Percentiles rank a stretch among this genome's conserved stretches.
Evolutionary conservation across 2,329 filamentous ascomycete genomes (phyloP).

Genomic region (Basipetospora sp.): DNA sequence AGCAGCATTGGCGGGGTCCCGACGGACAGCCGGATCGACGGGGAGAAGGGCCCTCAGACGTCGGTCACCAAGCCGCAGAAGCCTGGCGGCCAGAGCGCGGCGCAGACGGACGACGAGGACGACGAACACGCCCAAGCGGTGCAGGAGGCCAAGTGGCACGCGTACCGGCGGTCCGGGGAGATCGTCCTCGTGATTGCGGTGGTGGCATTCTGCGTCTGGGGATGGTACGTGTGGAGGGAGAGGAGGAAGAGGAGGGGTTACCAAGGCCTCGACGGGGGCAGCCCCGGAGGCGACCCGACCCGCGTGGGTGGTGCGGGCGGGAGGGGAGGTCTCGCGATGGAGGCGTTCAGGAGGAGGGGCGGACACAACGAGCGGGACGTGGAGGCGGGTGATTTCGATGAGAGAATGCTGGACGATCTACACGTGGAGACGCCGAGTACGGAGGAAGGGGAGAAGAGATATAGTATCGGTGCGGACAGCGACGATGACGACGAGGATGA

Average conservation of each 20-base stretch:
- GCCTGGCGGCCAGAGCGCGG: conserved; percentile 36
- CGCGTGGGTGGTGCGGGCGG: conserved; percentile 9
- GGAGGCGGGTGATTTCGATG: conserved; percentile 51
- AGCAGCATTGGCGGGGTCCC: conserved; percentile 70
- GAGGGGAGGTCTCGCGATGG: conserved; percentile 23
- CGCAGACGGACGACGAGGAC: conserved; percentile 40
- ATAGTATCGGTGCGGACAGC: conserved; percentile 43
- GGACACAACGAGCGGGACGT: conserved; percentile 36
- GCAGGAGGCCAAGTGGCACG: conserved; percentile 75
- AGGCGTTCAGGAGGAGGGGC: conserved; percentile 33
- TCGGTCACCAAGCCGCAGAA: conserved; percentile 48
- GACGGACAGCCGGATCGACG: conserved; percentile 67
- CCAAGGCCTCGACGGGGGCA: conserved; percentile 29
- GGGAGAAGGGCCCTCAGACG: conserved; percentile 65
- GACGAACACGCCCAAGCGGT: conserved; percentile 50
- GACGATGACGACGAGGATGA: conserved; percentile 29
- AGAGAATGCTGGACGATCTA: conserved; percentile 49
- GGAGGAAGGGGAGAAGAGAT: conserved; percentile 31
- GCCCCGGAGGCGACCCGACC: conserved; percentile 14
- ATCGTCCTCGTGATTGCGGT: conserved; percentile 70
- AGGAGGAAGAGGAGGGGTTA: conserved; percentile 43
- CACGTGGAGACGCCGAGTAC: conserved; percentile 33
- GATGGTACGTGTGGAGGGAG: conserved; percentile 53
- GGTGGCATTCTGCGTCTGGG: conserved; percentile 59
- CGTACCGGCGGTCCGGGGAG: conserved; percentile 77